Conservation (phyloP, 768 basidiomycete species). For the Tephrocybe sp. region DNA sequence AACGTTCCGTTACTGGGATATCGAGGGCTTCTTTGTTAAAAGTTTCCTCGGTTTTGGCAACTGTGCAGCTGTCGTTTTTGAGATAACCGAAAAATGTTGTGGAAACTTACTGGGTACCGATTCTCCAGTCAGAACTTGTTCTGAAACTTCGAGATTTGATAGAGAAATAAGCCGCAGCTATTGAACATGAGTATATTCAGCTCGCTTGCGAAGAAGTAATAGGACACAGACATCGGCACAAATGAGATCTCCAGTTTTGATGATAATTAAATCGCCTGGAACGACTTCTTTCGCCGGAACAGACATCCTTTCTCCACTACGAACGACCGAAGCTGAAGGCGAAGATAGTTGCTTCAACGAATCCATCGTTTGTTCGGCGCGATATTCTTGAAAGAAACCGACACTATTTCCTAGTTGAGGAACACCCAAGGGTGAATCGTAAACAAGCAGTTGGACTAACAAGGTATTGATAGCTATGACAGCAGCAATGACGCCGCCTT, state of each 20-base stretch:
- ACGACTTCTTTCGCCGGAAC: conserved; percentile 42
- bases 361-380: conserved; percentile 49
- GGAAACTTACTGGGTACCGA: conserved; percentile 36
- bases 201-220: not conserved
- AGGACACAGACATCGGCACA: conserved; percentile 37
- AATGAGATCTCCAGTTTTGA: conserved; percentile 39
- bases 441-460: conserved; percentile 17
- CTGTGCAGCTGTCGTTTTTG: conserved; percentile 13
- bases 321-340: conserved; percentile 42
- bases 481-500: conserved; percentile 48
- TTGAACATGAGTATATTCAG: not conserved
- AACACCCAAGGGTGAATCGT: not conserved
- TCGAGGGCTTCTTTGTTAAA: conserved; percentile 28
- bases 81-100: not conserved
- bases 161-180: conserved; percentile 41
- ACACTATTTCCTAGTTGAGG: conserved; percentile 21
- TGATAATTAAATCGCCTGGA: conserved; percentile 36
- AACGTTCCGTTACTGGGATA: conserved; percentile 38
- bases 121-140: conserved; percentile 53
- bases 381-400: conserved; percentile 46
- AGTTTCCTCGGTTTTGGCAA: conserved; percentile 36
- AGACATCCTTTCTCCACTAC: conserved; percentile 35
- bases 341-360: conserved; percentile 45
- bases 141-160: conserved; percentile 46
- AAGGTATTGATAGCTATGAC: conserved; percentile 40